Conservation (phyloP, 768 basidiomycete genomes). For the Kwoniella bestiolae region DNA sequence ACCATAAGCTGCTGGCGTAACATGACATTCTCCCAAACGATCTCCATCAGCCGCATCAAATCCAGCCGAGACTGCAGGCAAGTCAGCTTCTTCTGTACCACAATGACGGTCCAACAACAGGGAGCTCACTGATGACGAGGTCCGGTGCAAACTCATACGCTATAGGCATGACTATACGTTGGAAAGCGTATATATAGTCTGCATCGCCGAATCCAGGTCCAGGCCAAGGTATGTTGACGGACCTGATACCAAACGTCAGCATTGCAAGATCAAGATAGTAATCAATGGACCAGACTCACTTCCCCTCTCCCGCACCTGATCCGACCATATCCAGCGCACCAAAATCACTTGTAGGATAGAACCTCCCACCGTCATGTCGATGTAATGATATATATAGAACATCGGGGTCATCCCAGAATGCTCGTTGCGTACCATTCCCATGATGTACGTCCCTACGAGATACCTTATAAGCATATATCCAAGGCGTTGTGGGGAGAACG, state of each 20-base stretch:
- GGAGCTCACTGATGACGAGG: slow-evolving; percentile 82
- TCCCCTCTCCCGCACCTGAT: slow-evolving; percentile 79
- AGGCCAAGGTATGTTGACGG: slow-evolving; percentile 97
- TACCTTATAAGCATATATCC: slow-evolving; percentile 10
- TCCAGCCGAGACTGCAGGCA: slow-evolving; percentile 82
- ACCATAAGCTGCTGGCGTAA: slow-evolving; percentile 89
- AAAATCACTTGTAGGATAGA: slow-evolving; percentile 91
- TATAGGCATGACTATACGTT: slow-evolving; percentile 94
- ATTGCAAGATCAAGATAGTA: neutral
- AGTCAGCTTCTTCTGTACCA: neutral
- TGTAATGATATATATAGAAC: slow-evolving; percentile 94
- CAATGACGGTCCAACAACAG: too few species aligned
- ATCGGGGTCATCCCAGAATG: slow-evolving; percentile 88
- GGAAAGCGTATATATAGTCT: slow-evolving; percentile 96
- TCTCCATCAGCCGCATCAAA: slow-evolving; percentile 97
- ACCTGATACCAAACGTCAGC: slow-evolving; percentile 53
- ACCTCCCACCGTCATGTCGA: slow-evolving; percentile 86
- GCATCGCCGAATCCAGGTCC: slow-evolving; percentile 84
- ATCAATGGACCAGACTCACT: slow-evolving; percentile 61
- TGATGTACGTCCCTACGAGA: slow-evolving; percentile 89
- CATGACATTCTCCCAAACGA: slow-evolving; percentile 84
- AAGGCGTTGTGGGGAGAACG: neutral
- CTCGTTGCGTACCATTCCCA: slow-evolving; percentile 95
- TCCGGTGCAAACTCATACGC: slow-evolving; percentile 96
- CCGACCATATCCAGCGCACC: slow-evolving; percentile 86